A percentile compares a stretch with the other conserved stretches of the same genome.
Conservation (phyloP, 306 rosid species). For the Astragalus membranaceus region DNA sequence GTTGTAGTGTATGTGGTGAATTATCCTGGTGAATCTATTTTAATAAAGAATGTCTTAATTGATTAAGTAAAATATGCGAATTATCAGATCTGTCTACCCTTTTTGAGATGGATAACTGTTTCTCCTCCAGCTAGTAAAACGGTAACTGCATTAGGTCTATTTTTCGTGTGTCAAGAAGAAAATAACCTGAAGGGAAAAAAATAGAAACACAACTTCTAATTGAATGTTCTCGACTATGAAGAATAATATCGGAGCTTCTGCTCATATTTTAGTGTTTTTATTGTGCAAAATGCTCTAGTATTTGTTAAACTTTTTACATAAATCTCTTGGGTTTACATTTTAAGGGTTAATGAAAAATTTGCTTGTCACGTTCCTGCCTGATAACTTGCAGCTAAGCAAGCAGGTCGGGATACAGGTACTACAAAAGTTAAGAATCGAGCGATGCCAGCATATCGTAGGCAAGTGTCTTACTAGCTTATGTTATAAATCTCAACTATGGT, state of each 20-base stretch:
- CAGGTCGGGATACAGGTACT: constrained; percentile 25
- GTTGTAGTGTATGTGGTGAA: neutral
- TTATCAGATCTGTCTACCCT: neutral
- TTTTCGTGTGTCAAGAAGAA: neutral
- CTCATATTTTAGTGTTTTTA: neutral
- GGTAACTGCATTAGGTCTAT: neutral
- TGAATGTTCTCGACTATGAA: constrained; percentile 19
- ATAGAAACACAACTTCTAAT: neutral
- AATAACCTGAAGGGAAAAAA: neutral
- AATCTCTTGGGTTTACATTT: neutral
- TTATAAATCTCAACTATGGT: neutral
- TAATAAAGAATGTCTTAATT: neutral
- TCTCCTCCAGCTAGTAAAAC: neutral
- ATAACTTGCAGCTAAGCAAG: constrained; percentile 40
- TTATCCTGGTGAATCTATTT: neutral
- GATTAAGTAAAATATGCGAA: neutral
- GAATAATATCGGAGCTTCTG: neutral
- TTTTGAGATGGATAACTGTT: neutral
- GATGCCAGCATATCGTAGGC: constrained; percentile 67
- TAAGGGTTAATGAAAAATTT: neutral
- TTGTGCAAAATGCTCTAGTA: neutral
- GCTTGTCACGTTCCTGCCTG: neutral
- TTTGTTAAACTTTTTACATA: neutral
- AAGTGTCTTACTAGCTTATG: constrained; percentile 8
- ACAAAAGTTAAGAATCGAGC: constrained; percentile 47